Evolutionary conservation across 2,329 filamentous ascomycete species (phyloP).

Genomic region (Pseudogymnoascus sp.): DNA sequence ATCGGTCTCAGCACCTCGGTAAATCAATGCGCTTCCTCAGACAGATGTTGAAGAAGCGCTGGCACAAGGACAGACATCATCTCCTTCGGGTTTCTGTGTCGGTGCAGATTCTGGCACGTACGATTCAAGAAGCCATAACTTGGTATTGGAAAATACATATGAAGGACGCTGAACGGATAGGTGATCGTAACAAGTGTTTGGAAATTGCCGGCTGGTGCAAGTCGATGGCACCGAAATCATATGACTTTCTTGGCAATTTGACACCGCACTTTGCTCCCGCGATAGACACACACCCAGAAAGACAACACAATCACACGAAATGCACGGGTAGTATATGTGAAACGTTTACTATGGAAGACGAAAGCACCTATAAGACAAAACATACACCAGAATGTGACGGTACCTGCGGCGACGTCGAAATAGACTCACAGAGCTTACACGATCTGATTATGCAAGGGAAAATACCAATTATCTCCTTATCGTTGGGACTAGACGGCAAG

Average conservation of each 20-base stretch:
- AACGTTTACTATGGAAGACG: neutral
- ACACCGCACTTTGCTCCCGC: neutral
- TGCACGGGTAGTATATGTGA: neutral
- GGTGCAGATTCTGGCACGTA: neutral
- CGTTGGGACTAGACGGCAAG: neutral
- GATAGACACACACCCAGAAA: neutral
- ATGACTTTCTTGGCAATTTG: neutral
- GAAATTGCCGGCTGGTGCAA: neutral
- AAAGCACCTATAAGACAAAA: constrained; percentile 1
- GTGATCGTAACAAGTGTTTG: neutral
- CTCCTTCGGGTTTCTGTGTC: neutral
- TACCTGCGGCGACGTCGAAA: neutral
- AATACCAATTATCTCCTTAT: neutral
- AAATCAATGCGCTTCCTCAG: neutral
- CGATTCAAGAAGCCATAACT: neutral
- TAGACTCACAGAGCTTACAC: neutral
- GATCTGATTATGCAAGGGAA: neutral
- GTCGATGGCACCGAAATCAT: neutral
- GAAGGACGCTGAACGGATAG: neutral
- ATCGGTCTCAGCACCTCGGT: neutral
- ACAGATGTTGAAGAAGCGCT: neutral
- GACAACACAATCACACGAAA: neutral
- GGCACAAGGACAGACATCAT: neutral
- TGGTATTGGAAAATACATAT: neutral
- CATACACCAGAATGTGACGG: constrained; percentile 1